Evolutionary conservation across 108 stramenopile species (phyloP), one percentile per base, ranked within the genome.

Genomic region (Cyclotella atomus): DNA sequence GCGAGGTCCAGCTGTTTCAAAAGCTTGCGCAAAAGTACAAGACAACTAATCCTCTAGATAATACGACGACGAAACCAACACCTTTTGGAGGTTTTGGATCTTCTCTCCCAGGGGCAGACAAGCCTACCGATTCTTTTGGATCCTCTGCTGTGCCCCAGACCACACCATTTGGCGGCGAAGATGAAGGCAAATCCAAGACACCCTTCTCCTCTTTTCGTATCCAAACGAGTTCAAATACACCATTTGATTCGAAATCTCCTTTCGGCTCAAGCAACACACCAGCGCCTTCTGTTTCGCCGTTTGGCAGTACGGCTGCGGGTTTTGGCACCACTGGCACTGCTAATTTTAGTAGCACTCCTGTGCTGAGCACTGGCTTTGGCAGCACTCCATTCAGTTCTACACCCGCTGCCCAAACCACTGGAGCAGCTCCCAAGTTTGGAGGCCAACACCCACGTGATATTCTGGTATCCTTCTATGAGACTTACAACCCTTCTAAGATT

Each of bases 401-500:
- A n/a, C n/a, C n/a, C n/a, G n/a, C n/a, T n/a, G n/a, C n/a, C n/a
- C n/a, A n/a, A n/a, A n/a, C n/a, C n/a, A n/a, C n/a, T n/a, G n/a
- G n/a, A n/a, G n/a, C 56, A 34, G 56, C 27, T 9, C 8, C 41
- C 3, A 21, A 49, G 5, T 70, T 76, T 61, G 68, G 68, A 23
- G 91, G 91, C 25, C 70, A 69, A 17, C 81, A 55, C 53, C 81
- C 89, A 25, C 82, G 95, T 30, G 89, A 90, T 15, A 65, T 92
- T 29, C 73, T 96, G n/a, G 20, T 75, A 36, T 38, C 69, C 8
- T 96, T 94, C 68, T 96, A 93, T 57, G 84, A 91, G 68, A 82
- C 90, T 27, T 71, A 87, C 44, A 94, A 94, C 53, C 90, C 92
- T 9, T 65, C 70, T 20, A 93, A 96, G 72, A 41, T 96, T 24